Percentiles rank a stretch among this genome's conserved stretches.
These are phyloP conservation scores for Mucor indicus DNA, from an alignment of 371 early-diverging fungal genomes.

Conservation along the genomic window DNA sequence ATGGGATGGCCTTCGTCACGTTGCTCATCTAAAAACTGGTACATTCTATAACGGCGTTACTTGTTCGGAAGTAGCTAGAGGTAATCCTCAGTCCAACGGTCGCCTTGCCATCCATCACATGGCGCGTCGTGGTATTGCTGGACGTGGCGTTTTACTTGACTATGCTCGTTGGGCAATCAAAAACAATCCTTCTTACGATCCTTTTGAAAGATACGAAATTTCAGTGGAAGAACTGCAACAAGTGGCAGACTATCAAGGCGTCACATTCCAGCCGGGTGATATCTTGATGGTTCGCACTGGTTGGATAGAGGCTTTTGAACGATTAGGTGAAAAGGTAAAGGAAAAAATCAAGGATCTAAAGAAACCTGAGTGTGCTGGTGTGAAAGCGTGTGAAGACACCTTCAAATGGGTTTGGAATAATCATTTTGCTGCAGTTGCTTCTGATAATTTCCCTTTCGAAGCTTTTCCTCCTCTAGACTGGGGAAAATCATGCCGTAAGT, in stretches of 20 bases:
- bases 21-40: constrained; percentile 17
- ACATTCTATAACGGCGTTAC: constrained; percentile 33
- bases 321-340: constrained; percentile 5
- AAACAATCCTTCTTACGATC: constrained; percentile 23
- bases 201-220: constrained; percentile 29
- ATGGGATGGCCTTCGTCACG: constrained; percentile 46
- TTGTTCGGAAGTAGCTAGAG: constrained; percentile 16
- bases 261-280: constrained; percentile 34
- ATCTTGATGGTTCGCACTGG: constrained; percentile 40
- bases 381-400: constrained; percentile 41
- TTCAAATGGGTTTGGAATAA: constrained; percentile 44
- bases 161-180: constrained; percentile 37
- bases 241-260: constrained; percentile 33
- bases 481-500: constrained; percentile 25
- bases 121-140: constrained; percentile 44
- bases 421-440: constrained; percentile 42
- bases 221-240: constrained; percentile 35
- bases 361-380: constrained; percentile 25
- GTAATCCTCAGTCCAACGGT: constrained; percentile 4
- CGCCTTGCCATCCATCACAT: constrained; percentile 42
- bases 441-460: constrained; percentile 37
- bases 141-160: constrained; percentile 42
- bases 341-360: constrained; percentile 8
- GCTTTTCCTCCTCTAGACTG: constrained; percentile 30
- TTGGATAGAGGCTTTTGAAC: constrained; percentile 29